These are phyloP conservation scores for Nyssa sinensis DNA, from an alignment of 148 eudicot genomes.

Conservation along the genomic window DNA sequence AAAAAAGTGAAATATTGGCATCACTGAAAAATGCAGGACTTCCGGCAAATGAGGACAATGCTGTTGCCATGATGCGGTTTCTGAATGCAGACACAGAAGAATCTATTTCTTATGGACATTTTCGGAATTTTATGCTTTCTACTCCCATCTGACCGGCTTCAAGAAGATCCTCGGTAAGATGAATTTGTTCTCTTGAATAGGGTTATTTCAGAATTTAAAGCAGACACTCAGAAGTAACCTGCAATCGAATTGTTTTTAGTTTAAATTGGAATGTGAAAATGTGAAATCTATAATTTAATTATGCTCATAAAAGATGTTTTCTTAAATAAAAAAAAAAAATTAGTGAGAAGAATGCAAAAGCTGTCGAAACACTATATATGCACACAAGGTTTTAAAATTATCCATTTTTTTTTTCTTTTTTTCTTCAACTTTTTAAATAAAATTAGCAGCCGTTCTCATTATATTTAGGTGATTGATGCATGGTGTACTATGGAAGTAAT, in stretches of 20 bases:
- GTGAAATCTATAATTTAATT: background rate
- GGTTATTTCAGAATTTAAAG: background rate
- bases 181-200: background rate
- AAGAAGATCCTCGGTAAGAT: conserved; percentile 93
- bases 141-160: conserved; percentile 92
- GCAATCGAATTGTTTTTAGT: background rate
- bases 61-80: conserved; percentile 95
- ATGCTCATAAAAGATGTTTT: background rate
- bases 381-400: background rate
- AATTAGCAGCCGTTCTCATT: background rate
- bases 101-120: conserved; percentile 96
- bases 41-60: conserved; percentile 95
- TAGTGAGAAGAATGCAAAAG: background rate
- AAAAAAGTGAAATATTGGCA: conserved; percentile 86
- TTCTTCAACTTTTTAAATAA: background rate
- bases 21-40: conserved; percentile 88
- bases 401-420: background rate
- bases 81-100: conserved; percentile 81
- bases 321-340: background rate
- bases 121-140: conserved; percentile 91
- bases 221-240: background rate
- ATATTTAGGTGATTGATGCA: background rate
- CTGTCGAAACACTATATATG: background rate
- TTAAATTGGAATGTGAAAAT: background rate
- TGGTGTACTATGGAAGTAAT: background rate